Percentiles rank a stretch among this genome's conserved stretches.
phyloP scores from a whole-genome alignment of 2,329 filamentous ascomycete genomes.

The Venturia pyrina region DNA sequence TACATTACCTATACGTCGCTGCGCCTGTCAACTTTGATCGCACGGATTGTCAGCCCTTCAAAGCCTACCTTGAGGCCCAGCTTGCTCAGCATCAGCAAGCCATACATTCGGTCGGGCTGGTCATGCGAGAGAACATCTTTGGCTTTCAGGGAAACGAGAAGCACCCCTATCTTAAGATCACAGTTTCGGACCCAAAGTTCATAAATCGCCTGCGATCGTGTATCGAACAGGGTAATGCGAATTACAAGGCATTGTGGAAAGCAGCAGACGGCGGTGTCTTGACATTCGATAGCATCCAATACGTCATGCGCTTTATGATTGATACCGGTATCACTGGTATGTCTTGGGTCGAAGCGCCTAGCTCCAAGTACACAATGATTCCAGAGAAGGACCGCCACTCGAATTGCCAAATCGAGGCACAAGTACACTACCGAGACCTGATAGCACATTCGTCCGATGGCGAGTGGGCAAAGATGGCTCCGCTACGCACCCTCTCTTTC shows the following conservation, averaged over 20 bases:
- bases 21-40: conserved; percentile 74
- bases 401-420: conserved; percentile 92
- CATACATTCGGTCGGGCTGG: conserved; percentile 72
- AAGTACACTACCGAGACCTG: conserved; percentile 70
- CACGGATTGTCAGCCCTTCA: conserved; percentile 69
- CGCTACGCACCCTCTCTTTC: conserved; percentile 83
- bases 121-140: conserved; percentile 82
- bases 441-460: conserved; percentile 81
- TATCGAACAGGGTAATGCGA: conserved; percentile 67
- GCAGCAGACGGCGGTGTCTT: conserved; percentile 59
- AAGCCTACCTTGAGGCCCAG: conserved; percentile 68
- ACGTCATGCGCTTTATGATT: conserved; percentile 94
- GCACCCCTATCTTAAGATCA: conserved; percentile 87
- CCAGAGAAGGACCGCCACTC: conserved; percentile 61
- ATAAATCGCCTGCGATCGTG: conserved; percentile 65
- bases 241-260: conserved; percentile 88
- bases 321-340: conserved; percentile 90
- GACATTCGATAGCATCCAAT: conserved; percentile 95
- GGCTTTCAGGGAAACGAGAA: conserved; percentile 90
- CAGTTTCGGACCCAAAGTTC: conserved; percentile 77
- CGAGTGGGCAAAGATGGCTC: conserved; percentile 97
- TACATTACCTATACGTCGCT: conserved; percentile 90
- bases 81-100: conserved; percentile 62
- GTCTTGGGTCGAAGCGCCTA: conserved; percentile 89
- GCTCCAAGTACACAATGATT: conserved; percentile 62